Evolutionary conservation across 208 protist genomes (phyloP), one percentile per base, ranked within the genome.

Genomic region (Trypanosomatidae sp.): DNA sequence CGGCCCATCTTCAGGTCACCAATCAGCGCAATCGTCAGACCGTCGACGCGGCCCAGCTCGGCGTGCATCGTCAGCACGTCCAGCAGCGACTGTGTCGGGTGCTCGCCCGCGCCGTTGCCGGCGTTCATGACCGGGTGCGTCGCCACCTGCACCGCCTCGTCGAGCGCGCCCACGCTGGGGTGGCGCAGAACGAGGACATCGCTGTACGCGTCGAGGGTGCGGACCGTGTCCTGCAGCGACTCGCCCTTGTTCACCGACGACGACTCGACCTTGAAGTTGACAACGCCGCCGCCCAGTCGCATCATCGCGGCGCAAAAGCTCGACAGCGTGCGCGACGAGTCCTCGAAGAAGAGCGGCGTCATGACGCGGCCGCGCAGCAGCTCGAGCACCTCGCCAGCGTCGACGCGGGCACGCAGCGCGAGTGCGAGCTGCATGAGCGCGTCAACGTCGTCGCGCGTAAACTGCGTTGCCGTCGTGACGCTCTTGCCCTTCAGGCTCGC

Each of bases 1-100:
- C 96, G 86, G 15, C 96, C 97, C 71, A 98, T 84, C 62, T 97
- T 97, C 18, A 99, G 78, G 67, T 99, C 97, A 26, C 96, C 97
- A 43, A 98, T 81, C 6, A 98, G 41, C 0, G 96, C 93, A 26
- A 99, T 87, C 6, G 72, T 88, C 6, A 96, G 62, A 8, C 84
- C 90, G 59, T 98, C 77, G 10, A 90, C 60, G 15, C 35, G 40
- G 23, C 75, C 95, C 13, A 97, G 70, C 70, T 98, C 96, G 21
- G 93, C 86, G 38, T 82, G 60, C 16, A 99, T 98, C 6, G 96
- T 98, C 49, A 95, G 95, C 2, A 94, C 56, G 54, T 99, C 97
- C 10, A 98, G 77, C n/a, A 99, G 72, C n/a, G 96, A 90, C 77
- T 98, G 91, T 26, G 96, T 97, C 23, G 97, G 97, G 70, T 98